Conservation (phyloP, 179 eudicot genomes). For the Spergularia azorica region DNA sequence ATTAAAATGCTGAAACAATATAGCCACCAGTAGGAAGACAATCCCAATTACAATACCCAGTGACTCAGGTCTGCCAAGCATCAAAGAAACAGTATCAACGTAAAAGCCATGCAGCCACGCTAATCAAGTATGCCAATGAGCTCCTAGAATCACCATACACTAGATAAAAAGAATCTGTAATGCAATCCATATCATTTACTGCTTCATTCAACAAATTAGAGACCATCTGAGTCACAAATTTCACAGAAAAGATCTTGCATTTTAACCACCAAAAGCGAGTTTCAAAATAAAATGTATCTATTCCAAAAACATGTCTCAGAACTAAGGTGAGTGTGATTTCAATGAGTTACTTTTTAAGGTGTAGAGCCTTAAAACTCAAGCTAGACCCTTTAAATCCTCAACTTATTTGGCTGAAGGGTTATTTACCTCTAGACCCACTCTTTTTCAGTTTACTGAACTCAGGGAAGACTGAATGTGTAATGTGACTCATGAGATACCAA, state of each 20-base stretch:
- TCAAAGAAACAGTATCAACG: not conserved
- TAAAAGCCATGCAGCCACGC: not conserved
- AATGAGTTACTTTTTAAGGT: not conserved
- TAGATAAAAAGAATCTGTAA: not conserved
- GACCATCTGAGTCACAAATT: not conserved
- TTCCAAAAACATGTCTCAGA: not conserved
- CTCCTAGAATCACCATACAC: not conserved
- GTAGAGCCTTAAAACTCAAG: not conserved
- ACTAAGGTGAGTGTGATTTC: not conserved
- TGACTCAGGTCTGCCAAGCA: conserved; percentile 84
- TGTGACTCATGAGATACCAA: too few species aligned
- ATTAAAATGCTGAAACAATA: conserved; percentile 83
- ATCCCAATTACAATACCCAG: conserved; percentile 85
- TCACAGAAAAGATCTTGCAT: not conserved
- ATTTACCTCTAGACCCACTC: not conserved
- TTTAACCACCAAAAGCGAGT: too few species aligned
- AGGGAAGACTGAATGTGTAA: too few species aligned
- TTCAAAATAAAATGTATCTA: not conserved
- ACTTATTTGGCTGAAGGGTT: not conserved
- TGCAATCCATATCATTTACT: too few species aligned
- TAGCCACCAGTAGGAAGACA: conserved; percentile 80
- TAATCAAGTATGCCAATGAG: not conserved
- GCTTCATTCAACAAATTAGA: not conserved
- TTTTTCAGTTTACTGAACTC: not conserved
- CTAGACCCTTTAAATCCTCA: not conserved